Evolutionary conservation across 805 yeast species (phyloP).

Genomic region (Lipomyces yamadae): DNA sequence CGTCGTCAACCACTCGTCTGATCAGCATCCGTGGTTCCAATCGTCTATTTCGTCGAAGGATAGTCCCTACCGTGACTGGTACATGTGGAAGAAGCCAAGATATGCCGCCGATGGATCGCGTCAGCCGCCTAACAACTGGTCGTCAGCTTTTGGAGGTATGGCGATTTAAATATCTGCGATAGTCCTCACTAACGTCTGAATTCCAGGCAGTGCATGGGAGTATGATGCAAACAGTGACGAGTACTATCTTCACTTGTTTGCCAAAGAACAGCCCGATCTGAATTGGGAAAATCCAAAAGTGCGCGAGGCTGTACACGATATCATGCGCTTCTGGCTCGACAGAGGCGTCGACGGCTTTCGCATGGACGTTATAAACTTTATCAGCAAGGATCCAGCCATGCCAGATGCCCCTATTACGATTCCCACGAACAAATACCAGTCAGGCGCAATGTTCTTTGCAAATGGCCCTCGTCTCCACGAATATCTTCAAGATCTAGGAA

Average conservation of each 20-base stretch:
- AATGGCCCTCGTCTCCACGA: conserved; percentile 64
- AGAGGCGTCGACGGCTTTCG: conserved; percentile 65
- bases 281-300: conserved; percentile 62
- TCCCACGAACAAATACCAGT: conserved; percentile 50
- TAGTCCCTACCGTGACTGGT: conserved; percentile 66
- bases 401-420: conserved; percentile 57
- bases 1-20: conserved; percentile 64
- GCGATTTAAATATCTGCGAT: background rate
- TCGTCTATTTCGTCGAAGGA: conserved; percentile 57
- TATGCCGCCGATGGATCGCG: conserved; percentile 54
- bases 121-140: conserved; percentile 65
- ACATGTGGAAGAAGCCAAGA: conserved; percentile 59
- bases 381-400: conserved; percentile 54
- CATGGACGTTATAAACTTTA: conserved; percentile 60
- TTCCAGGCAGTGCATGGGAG: conserved; percentile 54
- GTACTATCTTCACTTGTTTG: conserved; percentile 61
- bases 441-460: conserved; percentile 49
- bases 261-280: conserved; percentile 62
- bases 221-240: conserved; percentile 60
- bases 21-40: conserved; percentile 61
- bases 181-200: background rate
- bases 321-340: conserved; percentile 59
- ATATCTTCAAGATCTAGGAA: conserved; percentile 58
- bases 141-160: conserved; percentile 49
- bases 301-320: conserved; percentile 52